Evolutionary conservation across 495 filamentous ascomycete species (phyloP), one percentile per base, ranked within the genome.

Genomic region (Parmelia sp.): DNA sequence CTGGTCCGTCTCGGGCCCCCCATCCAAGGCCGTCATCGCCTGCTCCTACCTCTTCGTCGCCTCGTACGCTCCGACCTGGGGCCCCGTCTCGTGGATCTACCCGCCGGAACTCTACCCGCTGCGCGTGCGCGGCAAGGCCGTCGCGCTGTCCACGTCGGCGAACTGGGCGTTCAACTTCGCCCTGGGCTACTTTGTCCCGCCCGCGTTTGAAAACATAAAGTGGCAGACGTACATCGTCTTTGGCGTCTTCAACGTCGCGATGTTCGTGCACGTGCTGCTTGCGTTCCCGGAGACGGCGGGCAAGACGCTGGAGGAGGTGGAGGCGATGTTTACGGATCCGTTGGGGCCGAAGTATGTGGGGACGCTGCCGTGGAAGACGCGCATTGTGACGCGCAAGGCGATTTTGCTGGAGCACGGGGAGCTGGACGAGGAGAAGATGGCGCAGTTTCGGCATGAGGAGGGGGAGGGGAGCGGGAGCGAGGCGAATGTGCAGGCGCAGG

Each of bases 351-450:
- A 78, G 62, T 83, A 83, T 70, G 80, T 90, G 59, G 87, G 87
- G 45, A 86, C 79, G 0, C 82, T 84, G 25, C 86, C 88, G 39
- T 90, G 88, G 88, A 88, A 86, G 78, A 89, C 86, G 7, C 75
- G 68, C 51, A 79, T 80, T 31, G 69, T 74, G 49, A 76, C 71
- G 64, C 63, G 70, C 1, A 71, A 74, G 31, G 73, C 74, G 11
- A 64, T 70, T 29, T 51, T 66, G 44, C 58, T 78, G 7, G 76
- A 78, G 62, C 63, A 61, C 17, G 73, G 73, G 9, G 62, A 62
- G 4, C 53, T 73, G n/a, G 72, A 73, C 42, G 62, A 66, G 14
- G 72, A 76, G 45, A 76, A 76, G 57, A 12, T 70, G 36, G 49
- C 33, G 17, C 27, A 49, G 27, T 55, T 58, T 44, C 62, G 60